Evolutionary conservation across 1,284 basidiomycete genomes (phyloP).

Genomic region (Marasmius fiardii): DNA sequence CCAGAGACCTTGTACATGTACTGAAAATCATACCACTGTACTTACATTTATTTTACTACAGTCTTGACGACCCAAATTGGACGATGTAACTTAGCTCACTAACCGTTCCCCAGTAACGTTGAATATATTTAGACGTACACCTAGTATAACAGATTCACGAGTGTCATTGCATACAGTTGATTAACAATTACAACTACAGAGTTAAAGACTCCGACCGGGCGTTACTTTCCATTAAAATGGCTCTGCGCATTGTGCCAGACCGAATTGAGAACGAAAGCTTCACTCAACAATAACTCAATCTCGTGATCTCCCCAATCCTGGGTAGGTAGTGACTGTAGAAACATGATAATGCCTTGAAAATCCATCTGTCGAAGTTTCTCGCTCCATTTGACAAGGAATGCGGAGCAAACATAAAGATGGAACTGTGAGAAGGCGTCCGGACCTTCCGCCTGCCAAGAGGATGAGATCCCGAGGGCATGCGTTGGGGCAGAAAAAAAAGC

Average conservation of each 20-base stretch:
- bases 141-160: too few species aligned
- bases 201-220: too few species aligned
- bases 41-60: not conserved
- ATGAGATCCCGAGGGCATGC: constrained; percentile 2
- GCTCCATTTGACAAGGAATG: constrained; percentile 91
- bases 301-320: constrained; percentile 95
- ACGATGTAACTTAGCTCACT: not conserved
- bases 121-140: too few species aligned
- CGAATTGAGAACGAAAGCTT: constrained; percentile 93
- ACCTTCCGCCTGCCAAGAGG: constrained; percentile 75
- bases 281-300: constrained; percentile 90
- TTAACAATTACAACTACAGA: not conserved
- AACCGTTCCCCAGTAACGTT: not conserved
- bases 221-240: constrained; percentile 64
- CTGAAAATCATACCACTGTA: not conserved
- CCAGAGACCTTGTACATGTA: not conserved
- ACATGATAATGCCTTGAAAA: constrained; percentile 99
- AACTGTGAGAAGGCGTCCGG: constrained; percentile 96
- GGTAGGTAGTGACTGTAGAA: constrained; percentile 94
- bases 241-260: constrained; percentile 95
- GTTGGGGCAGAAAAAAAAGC: constrained; percentile 25
- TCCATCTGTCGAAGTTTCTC: constrained; percentile 91
- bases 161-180: too few species aligned
- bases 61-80: not conserved
- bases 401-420: constrained; percentile 94